Base-by-base conservation (phyloP, 2,329 filamentous ascomycete species). In the Pseudogymnoascus sp. region DNA sequence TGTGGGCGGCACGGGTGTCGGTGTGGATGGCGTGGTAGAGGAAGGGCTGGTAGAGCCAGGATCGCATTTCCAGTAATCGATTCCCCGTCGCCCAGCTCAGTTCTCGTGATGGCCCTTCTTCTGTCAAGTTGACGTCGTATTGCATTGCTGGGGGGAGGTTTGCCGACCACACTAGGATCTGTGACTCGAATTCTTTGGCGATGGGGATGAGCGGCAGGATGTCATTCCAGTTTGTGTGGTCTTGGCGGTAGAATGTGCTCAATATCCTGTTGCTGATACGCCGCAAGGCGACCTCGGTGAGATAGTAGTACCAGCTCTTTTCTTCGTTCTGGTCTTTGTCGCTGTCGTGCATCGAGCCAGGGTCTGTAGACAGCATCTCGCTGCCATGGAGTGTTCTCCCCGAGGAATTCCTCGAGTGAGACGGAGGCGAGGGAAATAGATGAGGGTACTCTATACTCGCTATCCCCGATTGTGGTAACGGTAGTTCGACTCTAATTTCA, bases 251-350 rank as follows among this genome's bases (percentile, higher is more conserved):
- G 59, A 74, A 74, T 3, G 69, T 67, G 64, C 73, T 76, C 52
- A 77, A 66, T 19, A 77, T 73, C 19, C 76, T 71, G 61, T 78
- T 78, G 41, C 73, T 73, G 45, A 78, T 76, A 3, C 77, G 72
- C 2, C 77, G 68, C 4, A 76, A 69, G 0, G 77, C 74, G 52
- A 78, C 74, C 61, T 78, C 77, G 1, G 77, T 75, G 6, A 77
- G 69, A 61, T 78, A 78, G 65, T 78, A 78, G 65, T 75, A 77
- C 77, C 77, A 78, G 62, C 73, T 74, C 60, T 75, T 68, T 52
- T 76, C 70, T 64, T 75, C 69, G 35, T 70, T 63, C 29, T 62
- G 33, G 35, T 49, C 43, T 16, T 49, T 49, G 6, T 49, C 43
- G 23, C 3, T 49, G 7, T 49, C 43, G 7, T 49, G 43, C 43